These are phyloP conservation scores for Daldinia eschscholtzii DNA, from an alignment of 2,329 filamentous ascomycete genomes.

Conservation along the genomic window DNA sequence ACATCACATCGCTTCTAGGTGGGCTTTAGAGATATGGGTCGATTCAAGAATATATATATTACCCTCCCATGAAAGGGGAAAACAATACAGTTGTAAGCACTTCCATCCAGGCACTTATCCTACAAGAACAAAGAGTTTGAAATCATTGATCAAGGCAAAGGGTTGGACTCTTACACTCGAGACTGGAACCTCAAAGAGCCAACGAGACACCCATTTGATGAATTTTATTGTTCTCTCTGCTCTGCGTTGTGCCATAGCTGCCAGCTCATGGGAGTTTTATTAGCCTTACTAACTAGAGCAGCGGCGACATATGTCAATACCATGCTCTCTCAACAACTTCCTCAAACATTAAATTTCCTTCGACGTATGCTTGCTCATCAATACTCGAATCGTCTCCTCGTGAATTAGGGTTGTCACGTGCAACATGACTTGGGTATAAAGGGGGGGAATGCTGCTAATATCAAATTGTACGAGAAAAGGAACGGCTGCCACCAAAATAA, in stretches of 20 bases:
- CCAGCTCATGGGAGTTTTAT: slow-evolving; percentile 14
- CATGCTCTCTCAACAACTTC: slow-evolving; percentile 32
- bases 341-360: slow-evolving; percentile 39
- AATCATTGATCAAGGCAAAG: slow-evolving; percentile 4
- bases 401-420: slow-evolving; percentile 46
- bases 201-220: slow-evolving; percentile 4
- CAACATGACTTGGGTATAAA: slow-evolving; percentile 40
- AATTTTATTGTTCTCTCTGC: slow-evolving; percentile 41
- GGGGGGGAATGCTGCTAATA: slow-evolving; percentile 28
- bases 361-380: slow-evolving; percentile 43
- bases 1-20: background rate
- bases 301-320: slow-evolving; percentile 20
- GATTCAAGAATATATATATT: background rate
- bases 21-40: background rate
- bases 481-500: slow-evolving; percentile 35
- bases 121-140: background rate
- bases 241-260: slow-evolving; percentile 33
- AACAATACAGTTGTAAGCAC: background rate
- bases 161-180: slow-evolving; percentile 7
- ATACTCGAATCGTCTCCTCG: slow-evolving; percentile 48
- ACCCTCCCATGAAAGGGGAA: background rate
- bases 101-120: background rate
- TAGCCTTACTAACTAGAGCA: slow-evolving; percentile 14
- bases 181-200: background rate
- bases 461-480: slow-evolving; percentile 44